phyloP scores from a whole-genome alignment of 805 yeast species.

The Wickerhamiella hasegawae region DNA sequence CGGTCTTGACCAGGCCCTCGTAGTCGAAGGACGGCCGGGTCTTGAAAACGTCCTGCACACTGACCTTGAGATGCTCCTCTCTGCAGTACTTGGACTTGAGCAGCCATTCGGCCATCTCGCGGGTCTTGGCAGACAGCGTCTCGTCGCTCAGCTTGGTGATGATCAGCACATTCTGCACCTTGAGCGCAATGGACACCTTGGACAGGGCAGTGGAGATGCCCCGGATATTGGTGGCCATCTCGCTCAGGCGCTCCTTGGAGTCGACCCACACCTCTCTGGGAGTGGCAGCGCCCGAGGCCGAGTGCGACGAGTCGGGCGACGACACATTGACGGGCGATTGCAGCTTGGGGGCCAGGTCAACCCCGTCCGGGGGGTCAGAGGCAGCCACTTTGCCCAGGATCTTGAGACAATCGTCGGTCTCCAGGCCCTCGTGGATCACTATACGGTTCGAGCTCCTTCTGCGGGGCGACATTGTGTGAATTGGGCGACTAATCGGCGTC shows the following conservation, averaged over 20 bases:
- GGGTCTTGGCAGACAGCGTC: slow-evolving; percentile 9
- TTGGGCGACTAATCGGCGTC: no score
- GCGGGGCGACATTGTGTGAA: no score
- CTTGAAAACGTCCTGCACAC: slow-evolving; percentile 57
- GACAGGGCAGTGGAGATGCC: slow-evolving; percentile 17
- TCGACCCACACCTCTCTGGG: slow-evolving; percentile 17
- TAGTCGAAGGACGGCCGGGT: slow-evolving; percentile 49
- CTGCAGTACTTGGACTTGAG: slow-evolving; percentile 9
- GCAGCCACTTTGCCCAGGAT: neutral
- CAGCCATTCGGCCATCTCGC: slow-evolving; percentile 14
- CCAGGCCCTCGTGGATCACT: slow-evolving; percentile 2
- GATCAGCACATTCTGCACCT: slow-evolving; percentile 12
- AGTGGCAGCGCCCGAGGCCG: slow-evolving; percentile 10
- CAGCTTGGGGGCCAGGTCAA: no score
- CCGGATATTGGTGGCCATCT: slow-evolving; percentile 18
- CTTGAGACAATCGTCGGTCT: slow-evolving; percentile 1
- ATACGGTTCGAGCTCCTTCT: slow-evolving; percentile 1
- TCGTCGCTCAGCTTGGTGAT: slow-evolving; percentile 16
- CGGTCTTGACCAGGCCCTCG: slow-evolving; percentile 31
- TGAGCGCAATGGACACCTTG: slow-evolving; percentile 14
- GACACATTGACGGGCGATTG: no score
- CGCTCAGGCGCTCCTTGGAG: slow-evolving; percentile 16
- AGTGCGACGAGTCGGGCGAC: no score
- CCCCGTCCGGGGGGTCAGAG: no score
- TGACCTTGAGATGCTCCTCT: slow-evolving; percentile 31